Percentiles rank a stretch among this genome's conserved stretches.
Conservation (phyloP, 2,329 filamentous ascomycete genomes). For the Bertia moriformis region DNA sequence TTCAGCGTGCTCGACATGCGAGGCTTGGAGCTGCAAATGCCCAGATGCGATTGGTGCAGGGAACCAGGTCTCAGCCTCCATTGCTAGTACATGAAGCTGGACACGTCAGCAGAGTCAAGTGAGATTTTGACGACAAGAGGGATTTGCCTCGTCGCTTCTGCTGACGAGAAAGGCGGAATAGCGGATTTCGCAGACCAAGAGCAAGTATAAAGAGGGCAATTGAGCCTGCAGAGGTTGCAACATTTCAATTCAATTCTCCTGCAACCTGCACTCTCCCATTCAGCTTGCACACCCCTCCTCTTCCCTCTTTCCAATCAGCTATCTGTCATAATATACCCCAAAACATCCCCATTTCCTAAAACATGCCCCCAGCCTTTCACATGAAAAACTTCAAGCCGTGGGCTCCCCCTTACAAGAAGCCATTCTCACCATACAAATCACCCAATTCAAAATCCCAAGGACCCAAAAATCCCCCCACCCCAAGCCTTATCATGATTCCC, state of each 20-base stretch:
- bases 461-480: background rate
- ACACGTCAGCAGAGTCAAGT: background rate
- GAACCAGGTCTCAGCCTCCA: background rate
- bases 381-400: background rate
- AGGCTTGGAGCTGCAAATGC: background rate
- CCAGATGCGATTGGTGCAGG: background rate
- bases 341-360: background rate
- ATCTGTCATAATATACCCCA: background rate
- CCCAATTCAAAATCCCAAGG: background rate
- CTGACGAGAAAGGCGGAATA: background rate
- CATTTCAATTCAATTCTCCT: too few relatives aligned
- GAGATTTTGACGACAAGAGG: background rate
- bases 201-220: background rate
- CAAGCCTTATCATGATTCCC: background rate
- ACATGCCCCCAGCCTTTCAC: background rate
- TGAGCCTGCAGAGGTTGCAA: background rate
- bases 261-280: background rate
- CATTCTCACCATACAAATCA: background rate
- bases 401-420: background rate
- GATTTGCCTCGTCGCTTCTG: background rate
- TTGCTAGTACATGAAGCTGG: background rate
- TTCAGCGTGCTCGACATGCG: background rate
- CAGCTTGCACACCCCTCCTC: background rate
- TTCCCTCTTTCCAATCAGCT: background rate
- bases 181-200: background rate